phyloP scores from a whole-genome alignment of 768 basidiomycete species.

The Mycena pura region DNA sequence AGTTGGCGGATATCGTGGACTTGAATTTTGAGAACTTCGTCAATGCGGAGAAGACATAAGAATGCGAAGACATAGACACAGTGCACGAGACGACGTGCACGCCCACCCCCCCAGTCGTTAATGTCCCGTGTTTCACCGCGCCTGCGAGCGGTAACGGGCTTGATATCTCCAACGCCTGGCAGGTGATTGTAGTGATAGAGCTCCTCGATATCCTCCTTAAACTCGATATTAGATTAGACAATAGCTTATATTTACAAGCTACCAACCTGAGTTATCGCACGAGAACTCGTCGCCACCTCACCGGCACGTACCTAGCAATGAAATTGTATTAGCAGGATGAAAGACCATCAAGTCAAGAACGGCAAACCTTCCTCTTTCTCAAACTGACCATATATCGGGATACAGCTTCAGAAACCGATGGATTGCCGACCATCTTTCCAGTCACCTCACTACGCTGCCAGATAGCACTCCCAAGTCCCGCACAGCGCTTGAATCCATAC shows the following conservation, averaged over 20 bases:
- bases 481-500: no score
- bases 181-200: constrained; percentile 36
- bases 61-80: constrained; percentile 42
- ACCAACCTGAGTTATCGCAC: constrained; percentile 34
- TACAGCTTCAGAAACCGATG: no score
- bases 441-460: no score
- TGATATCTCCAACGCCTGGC: constrained; percentile 25
- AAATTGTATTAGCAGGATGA: no score
- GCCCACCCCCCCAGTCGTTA: constrained; percentile 39
- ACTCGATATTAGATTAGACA: neutral
- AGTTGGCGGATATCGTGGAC: constrained; percentile 30
- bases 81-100: constrained; percentile 32
- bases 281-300: constrained; percentile 33
- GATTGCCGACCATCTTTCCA: no score
- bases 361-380: no score
- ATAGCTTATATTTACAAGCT: neutral
- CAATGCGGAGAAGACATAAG: constrained; percentile 39
- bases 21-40: constrained; percentile 44
- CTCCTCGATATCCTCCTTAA: constrained; percentile 33
- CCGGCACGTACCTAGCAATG: constrained; percentile 25
- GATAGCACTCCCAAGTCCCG: no score
- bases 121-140: constrained; percentile 17
- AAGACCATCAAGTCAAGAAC: no score
- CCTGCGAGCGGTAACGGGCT: constrained; percentile 20
- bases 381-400: no score